These are phyloP conservation scores for Phaffomyces opuntiae DNA, from an alignment of 805 yeast genomes.

Conservation along the genomic window DNA sequence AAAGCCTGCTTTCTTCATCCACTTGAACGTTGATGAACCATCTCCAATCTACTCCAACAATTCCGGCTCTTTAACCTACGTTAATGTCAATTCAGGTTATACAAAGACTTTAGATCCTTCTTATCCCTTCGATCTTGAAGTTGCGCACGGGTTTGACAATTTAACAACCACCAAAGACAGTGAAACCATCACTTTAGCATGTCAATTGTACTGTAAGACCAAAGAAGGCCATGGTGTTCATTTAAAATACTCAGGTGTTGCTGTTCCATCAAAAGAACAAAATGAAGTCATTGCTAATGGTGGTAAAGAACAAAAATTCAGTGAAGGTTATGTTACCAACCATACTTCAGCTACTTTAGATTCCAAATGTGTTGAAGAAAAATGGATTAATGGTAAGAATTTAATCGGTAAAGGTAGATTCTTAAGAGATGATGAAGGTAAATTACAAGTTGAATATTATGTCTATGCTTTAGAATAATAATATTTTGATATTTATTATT, in stretches of 20 bases:
- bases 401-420: conserved; percentile 57
- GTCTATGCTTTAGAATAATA: conserved; percentile 25
- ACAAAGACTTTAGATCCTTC: conserved; percentile 29
- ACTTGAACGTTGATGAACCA: conserved; percentile 30
- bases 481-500: neutral
- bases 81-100: conserved; percentile 29
- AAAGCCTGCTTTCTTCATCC: conserved; percentile 33
- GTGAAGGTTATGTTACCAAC: conserved; percentile 42
- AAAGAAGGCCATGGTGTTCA: conserved; percentile 35
- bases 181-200: conserved; percentile 35
- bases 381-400: conserved; percentile 45
- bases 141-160: conserved; percentile 41
- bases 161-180: conserved; percentile 28
- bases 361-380: conserved; percentile 34
- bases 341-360: conserved; percentile 41
- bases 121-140: conserved; percentile 32
- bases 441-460: conserved; percentile 48
- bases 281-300: conserved; percentile 30
- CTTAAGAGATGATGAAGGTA: conserved; percentile 38
- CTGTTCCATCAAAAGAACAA: conserved; percentile 30
- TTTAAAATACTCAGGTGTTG: conserved; percentile 43
- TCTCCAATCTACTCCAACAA: conserved; percentile 21
- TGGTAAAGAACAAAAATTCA: conserved; percentile 28
- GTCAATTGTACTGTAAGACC: conserved; percentile 41
- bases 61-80: conserved; percentile 23